Evolutionary conservation across 352 stramenopile genomes (phyloP).

Genomic region (Aphanomyces cochlioides): DNA sequence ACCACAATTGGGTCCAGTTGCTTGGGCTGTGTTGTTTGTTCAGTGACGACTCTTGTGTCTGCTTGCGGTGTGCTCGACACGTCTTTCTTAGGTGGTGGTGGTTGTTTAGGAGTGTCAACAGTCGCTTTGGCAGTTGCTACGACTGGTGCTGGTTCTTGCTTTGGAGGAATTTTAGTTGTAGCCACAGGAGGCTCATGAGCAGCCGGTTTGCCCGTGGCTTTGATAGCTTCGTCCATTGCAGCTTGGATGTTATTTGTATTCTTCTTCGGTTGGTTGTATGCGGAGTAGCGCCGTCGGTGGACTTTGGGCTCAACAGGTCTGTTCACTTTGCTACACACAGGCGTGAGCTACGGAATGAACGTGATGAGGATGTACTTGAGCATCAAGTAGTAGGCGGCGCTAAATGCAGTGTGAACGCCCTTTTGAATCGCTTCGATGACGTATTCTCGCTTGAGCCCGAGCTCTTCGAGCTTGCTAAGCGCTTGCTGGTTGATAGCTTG

Average conservation of each 20-base stretch:
- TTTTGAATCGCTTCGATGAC: conserved; percentile 12
- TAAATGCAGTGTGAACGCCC: conserved; percentile 16
- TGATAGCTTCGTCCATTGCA: not conserved
- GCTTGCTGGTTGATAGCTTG: conserved; percentile 16
- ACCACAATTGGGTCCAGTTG: too few species aligned
- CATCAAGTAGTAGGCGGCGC: conserved; percentile 26
- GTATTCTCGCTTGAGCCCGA: conserved; percentile 18
- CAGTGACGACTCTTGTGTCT: too few species aligned
- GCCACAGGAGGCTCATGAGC: not conserved
- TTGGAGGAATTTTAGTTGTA: not conserved
- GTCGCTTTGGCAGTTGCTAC: not conserved
- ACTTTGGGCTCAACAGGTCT: conserved; percentile 4
- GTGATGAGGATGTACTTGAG: not conserved
- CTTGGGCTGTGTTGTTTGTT: too few species aligned
- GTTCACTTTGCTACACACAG: conserved; percentile 19
- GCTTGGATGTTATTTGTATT: not conserved
- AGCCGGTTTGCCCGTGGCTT: not conserved
- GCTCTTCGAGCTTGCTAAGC: conserved; percentile 26
- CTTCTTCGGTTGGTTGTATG: conserved; percentile 24
- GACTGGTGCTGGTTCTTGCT: not conserved
- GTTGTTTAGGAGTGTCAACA: too few species aligned
- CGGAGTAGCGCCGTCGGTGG: conserved; percentile 25
- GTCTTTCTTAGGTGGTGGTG: too few species aligned
- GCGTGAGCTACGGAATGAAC: not conserved
- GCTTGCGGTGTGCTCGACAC: too few species aligned